Base-by-base conservation (phyloP, 1,284 basidiomycete genomes). In the Heterobasidion irregulare region DNA sequence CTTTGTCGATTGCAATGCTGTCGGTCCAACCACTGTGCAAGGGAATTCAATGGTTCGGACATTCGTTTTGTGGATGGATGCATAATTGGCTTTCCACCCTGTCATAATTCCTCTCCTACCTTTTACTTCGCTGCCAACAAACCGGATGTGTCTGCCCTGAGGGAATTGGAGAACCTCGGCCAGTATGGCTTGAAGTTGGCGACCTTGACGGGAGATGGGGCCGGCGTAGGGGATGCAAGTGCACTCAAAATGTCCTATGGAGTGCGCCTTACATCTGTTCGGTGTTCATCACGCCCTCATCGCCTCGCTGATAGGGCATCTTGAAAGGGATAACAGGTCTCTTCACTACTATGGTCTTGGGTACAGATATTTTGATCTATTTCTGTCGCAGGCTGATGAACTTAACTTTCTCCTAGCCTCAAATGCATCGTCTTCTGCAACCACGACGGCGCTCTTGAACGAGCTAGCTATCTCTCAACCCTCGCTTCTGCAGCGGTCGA, bases 211-310 rank as follows among this genome's bases (percentile, higher is more conserved):
- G 78, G 75, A n/a, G 74, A 78, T 54, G 76, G 74, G 18, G 72
- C 68, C 1, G 75, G 74, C 1, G 67, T 82, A 16, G 79, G 83
- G 5, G 79, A 78, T 59, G 82, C 82, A 4, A 84, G 80, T 60
- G 80, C 79, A 5, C 63, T 83, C 57, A 83, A 83, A 65, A 82
- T 83, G 81, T 78, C 79, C 13, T 81, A 84, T 64, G 79, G 78
- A 54, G 81, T 83, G 56, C 66, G 76, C 66, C 6, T 1, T 35
- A 38, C 18, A 49, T 16, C 32, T 7, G 36, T 35, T 4, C 35
- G 34, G 2, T 9, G 26, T 46, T 15, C 1, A 26, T 26, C 26
- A 43, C 45, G n/a, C 15, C 18, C 12, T 47, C 50, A 35, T n/a
- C 13, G n/a, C n/a, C 52, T n/a, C 61, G 41, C 7, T 13, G 12